phyloP scores from a whole-genome alignment of 2,329 filamentous ascomycete genomes.

The Tolypocladium amazonense region DNA sequence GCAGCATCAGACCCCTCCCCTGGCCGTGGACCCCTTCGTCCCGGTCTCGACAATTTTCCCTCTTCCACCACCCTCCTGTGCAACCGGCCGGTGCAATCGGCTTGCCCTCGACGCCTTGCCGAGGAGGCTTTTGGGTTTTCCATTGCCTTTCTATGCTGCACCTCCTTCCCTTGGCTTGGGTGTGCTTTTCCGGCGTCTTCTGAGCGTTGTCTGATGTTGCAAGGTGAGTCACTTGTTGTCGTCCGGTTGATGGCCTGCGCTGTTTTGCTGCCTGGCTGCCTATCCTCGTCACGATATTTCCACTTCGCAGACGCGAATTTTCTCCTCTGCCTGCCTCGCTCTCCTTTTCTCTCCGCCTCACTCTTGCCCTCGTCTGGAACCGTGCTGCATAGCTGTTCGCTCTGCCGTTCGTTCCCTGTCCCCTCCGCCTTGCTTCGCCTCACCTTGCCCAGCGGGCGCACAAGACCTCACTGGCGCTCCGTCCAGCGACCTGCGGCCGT shows the following conservation, averaged over 20 bases:
- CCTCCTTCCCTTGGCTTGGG: not conserved
- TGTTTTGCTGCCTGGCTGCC: slow-evolving; percentile 3
- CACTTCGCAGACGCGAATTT: not conserved
- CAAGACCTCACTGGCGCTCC: not conserved
- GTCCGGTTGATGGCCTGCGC: not conserved
- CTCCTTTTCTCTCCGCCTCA: not conserved
- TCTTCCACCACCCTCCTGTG: not conserved
- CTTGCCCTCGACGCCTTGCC: not conserved
- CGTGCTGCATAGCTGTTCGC: not conserved
- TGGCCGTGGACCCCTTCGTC: not conserved
- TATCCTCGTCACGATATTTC: slow-evolving; percentile 2
- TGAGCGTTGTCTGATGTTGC: not conserved
- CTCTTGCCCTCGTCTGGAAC: not conserved
- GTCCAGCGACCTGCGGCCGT: not conserved
- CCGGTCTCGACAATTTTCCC: not conserved
- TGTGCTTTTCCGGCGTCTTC: not conserved
- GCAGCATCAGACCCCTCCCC: slow-evolving; percentile 1
- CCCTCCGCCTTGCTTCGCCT: not conserved
- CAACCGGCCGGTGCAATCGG: not conserved
- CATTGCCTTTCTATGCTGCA: not conserved
- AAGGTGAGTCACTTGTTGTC: slow-evolving; percentile 8
- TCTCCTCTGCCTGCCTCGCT: not conserved
- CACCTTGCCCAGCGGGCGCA: not conserved
- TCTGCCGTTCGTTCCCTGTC: not conserved
- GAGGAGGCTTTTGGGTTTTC: not conserved